A percentile compares a stretch with the other conserved stretches of the same genome.
Conservation (phyloP, 2,329 filamentous ascomycete species). For the Colletotrichum orbiculare region DNA sequence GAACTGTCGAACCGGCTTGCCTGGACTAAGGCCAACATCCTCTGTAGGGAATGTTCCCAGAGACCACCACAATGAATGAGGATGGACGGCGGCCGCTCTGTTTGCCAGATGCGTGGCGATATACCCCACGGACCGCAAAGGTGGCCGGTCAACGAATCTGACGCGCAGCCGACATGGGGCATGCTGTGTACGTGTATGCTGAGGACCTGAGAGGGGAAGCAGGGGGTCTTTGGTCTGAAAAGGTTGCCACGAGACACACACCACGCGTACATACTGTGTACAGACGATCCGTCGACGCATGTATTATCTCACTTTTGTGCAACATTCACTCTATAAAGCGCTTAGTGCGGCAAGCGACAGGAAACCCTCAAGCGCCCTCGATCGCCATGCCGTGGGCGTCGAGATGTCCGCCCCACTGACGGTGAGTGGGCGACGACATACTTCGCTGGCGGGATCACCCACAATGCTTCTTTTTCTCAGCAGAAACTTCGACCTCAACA, state of each 20-base stretch:
- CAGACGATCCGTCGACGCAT: too few relatives aligned
- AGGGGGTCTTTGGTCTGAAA: not conserved
- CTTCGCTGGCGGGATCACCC: too few relatives aligned
- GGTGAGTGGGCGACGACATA: too few relatives aligned
- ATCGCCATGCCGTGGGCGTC: too few relatives aligned
- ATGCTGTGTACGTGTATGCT: not conserved
- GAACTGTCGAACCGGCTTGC: not conserved
- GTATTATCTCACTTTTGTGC: too few relatives aligned
- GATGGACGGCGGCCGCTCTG: conserved; percentile 9
- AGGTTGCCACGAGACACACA: conserved; percentile 4
- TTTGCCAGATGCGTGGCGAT: not conserved
- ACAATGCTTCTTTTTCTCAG: too few relatives aligned
- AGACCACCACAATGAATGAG: not conserved
- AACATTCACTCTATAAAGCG: too few relatives aligned
- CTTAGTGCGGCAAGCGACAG: too few relatives aligned
- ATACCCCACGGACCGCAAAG: conserved; percentile 4
- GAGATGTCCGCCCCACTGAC: too few relatives aligned
- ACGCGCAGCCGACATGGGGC: conserved; percentile 16
- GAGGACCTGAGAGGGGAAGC: conserved; percentile 9
- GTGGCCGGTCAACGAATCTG: conserved; percentile 12
- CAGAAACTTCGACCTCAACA: too few relatives aligned
- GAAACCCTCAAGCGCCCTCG: too few relatives aligned
- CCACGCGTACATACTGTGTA: not conserved
- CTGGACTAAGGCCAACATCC: not conserved
- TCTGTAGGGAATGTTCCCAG: conserved; percentile 3